Conservation (phyloP, 768 basidiomycete genomes). For the Mycena filopes region DNA sequence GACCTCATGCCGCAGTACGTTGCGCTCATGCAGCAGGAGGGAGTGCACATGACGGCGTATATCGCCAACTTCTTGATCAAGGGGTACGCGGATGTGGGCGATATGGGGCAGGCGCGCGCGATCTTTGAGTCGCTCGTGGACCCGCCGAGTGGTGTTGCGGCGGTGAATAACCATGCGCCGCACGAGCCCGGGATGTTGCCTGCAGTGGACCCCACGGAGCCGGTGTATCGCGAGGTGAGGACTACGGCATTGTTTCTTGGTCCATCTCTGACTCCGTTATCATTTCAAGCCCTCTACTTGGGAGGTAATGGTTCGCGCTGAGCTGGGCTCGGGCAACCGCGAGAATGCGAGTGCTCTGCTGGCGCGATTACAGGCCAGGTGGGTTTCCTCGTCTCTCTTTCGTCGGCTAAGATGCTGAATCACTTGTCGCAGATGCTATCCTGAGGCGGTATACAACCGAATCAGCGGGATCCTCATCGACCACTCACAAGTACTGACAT, state of each 20-base stretch:
- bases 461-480: constrained; percentile 86
- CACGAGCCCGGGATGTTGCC: constrained; percentile 59
- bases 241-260: too few species aligned
- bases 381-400: constrained; percentile 35
- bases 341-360: constrained; percentile 76
- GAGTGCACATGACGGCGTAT: constrained; percentile 93
- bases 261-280: too few species aligned
- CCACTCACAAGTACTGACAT: constrained; percentile 61
- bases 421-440: constrained; percentile 66
- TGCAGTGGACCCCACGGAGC: constrained; percentile 55
- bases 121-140: constrained; percentile 87
- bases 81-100: constrained; percentile 72
- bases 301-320: constrained; percentile 95
- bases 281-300: constrained; percentile 82
- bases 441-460: constrained; percentile 80
- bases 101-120: constrained; percentile 75
- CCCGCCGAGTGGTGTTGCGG: constrained; percentile 85
- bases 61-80: constrained; percentile 89
- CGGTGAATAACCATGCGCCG: constrained; percentile 86
- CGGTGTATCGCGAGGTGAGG: constrained; percentile 85
- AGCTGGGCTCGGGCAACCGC: constrained; percentile 81
- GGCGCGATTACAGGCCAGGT: constrained; percentile 79
- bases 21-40: constrained; percentile 64
- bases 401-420: background rate
- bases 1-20: constrained; percentile 82